Percentiles rank a stretch among this genome's conserved stretches.
Conservation (phyloP, 2,329 filamentous ascomycete species). For the Talaromyces rugulosus region DNA sequence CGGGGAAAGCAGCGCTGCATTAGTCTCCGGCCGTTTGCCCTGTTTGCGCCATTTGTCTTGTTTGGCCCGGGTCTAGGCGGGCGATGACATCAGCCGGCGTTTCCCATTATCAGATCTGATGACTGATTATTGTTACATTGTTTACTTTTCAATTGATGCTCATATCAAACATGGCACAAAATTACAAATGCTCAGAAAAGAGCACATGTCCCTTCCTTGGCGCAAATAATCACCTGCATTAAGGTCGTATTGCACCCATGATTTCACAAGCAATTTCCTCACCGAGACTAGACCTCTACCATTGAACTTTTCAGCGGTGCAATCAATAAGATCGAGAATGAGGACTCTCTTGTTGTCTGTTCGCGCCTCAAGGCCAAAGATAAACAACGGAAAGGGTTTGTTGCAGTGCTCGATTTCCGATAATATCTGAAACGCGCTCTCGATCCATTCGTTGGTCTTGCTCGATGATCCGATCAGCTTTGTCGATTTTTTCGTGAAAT, state of each 20-base stretch:
- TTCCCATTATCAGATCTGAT: too few species aligned
- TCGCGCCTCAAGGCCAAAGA: conserved; percentile 3
- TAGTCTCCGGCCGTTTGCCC: neutral
- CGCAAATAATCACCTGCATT: neutral
- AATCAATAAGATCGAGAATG: conserved; percentile 3
- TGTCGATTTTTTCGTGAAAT: neutral
- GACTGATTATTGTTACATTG: too few species aligned
- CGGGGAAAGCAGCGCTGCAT: neutral
- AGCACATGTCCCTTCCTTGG: neutral
- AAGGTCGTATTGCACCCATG: conserved; percentile 7
- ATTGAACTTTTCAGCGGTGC: neutral
- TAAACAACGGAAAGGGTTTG: conserved; percentile 6
- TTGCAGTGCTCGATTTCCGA: neutral
- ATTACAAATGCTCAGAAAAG: neutral
- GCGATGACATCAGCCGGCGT: neutral
- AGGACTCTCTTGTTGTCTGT: neutral
- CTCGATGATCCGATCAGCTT: neutral
- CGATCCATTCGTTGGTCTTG: conserved; percentile 1
- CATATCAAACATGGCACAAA: neutral
- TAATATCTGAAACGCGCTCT: neutral
- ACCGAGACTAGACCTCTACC: neutral
- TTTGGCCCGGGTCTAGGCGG: neutral
- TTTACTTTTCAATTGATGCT: too few species aligned
- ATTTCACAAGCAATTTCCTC: neutral
- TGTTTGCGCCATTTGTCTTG: neutral